These are phyloP conservation scores for Neospora caninum DNA, from an alignment of 169 alveolate genomes.

Conservation along the genomic window DNA sequence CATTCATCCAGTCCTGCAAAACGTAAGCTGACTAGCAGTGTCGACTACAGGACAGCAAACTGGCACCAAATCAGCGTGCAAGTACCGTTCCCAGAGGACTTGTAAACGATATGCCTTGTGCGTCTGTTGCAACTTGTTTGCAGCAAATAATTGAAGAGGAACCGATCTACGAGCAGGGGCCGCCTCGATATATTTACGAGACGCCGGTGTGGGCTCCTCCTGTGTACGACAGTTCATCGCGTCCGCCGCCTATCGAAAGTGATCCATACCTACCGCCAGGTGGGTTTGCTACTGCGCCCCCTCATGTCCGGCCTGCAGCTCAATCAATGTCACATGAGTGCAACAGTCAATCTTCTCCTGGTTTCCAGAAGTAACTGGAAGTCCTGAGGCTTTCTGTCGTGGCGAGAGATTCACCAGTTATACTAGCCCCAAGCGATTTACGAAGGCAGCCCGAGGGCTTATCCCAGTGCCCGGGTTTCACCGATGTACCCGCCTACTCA, in stretches of 20 bases:
- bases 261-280: background rate
- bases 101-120: background rate
- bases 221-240: background rate
- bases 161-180: slow-evolving; percentile 44
- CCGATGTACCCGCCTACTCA: no score
- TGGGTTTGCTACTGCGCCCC: background rate
- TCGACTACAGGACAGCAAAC: background rate
- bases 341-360: background rate
- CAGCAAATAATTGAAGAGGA: slow-evolving; percentile 47
- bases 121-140: background rate
- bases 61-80: background rate
- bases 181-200: slow-evolving; percentile 42
- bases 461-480: no score
- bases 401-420: no score
- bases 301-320: background rate
- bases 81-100: no score
- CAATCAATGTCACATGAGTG: background rate
- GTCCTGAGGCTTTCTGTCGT: no score
- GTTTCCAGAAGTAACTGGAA: background rate
- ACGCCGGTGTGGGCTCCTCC: slow-evolving; percentile 53
- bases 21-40: slow-evolving; percentile 5
- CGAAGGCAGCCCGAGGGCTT: no score
- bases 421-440: no score
- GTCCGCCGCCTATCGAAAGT: slow-evolving; percentile 25
- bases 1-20: slow-evolving; percentile 36